Evolutionary conservation across 2,329 filamentous ascomycete species (phyloP), one percentile per base, ranked within the genome.

Genomic region (Trichoderma breve): DNA sequence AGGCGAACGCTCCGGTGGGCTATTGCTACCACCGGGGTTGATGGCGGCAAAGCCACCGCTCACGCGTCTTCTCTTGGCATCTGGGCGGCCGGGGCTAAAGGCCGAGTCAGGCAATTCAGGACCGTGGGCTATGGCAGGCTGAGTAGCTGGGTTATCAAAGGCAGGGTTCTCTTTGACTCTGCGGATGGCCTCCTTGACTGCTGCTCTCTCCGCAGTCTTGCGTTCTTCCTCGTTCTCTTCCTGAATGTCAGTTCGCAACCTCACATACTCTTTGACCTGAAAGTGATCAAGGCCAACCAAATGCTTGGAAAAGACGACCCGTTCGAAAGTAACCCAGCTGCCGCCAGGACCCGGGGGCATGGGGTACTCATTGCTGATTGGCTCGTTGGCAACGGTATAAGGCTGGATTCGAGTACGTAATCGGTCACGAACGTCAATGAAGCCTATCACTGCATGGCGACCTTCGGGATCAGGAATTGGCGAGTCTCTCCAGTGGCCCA

Each of bases 261-360:
- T 87, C 64, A 90, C 88, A 71, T 88, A 91, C 76, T 91, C 89
- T 75, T 91, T 91, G 36, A 91, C 79, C 36, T 89, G 85, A 32
- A 86, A 83, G 62, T 90, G 85, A 66, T 88, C 85, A 5, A 90
- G 80, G 3, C 84, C 84, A 15, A 87, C 81, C 0, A 91, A 84
- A 71, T 90, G 87, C 8, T 85, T 78, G 3, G 87, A 85, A 75
- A 91, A 90, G 26, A 89, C 84, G 34, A 90, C 84, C 24, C 87
- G 83, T 71, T 89, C 86, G 74, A 90, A 90, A 0, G 88, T 90
- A 28, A 90, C 88, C 89, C 88, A 91, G 77, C 88, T 90, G 68
- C 87, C 88, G 26, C 88, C 88, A 1, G 88, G 87, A 0, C 88
- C 89, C 3, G 87, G 85, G 1, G 88, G 88, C 4, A 89, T 76